These are phyloP conservation scores for Arctium minus DNA, from an alignment of 129 eudicot genomes.

Conservation along the genomic window DNA sequence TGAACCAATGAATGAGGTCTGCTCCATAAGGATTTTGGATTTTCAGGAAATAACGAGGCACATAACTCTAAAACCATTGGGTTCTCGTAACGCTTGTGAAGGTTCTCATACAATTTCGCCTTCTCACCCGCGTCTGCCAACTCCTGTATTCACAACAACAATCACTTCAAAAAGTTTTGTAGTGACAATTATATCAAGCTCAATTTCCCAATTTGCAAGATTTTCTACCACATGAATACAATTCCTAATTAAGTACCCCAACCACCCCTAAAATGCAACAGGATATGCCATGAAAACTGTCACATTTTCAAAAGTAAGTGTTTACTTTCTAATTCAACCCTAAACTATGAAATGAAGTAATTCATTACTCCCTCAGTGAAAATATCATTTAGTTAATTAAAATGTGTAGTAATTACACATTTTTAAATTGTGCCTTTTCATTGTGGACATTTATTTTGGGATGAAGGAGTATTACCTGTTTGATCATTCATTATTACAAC, in stretches of 20 bases:
- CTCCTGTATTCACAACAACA: constrained; percentile 37
- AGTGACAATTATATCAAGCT: neutral
- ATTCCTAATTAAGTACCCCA: too few species aligned
- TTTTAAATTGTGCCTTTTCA: too few species aligned
- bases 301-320: neutral
- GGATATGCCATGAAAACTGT: neutral
- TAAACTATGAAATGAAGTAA: neutral
- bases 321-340: neutral
- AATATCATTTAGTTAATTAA: too few species aligned
- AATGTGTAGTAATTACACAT: too few species aligned
- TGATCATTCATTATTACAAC: neutral
- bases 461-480: too few species aligned
- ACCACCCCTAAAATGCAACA: neutral
- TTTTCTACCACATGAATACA: neutral
- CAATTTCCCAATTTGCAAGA: neutral
- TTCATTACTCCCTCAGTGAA: too few species aligned
- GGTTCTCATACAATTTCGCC: constrained; percentile 58
- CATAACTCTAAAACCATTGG: constrained; percentile 62
- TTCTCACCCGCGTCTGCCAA: constrained; percentile 39
- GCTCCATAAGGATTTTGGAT: constrained; percentile 50
- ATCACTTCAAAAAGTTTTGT: neutral
- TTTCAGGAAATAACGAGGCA: constrained; percentile 55
- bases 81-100: constrained; percentile 56
- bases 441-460: neutral
- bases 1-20: constrained; percentile 64